These are phyloP conservation scores for Ophiostoma ips DNA, from an alignment of 2,329 filamentous ascomycete genomes.

Conservation along the genomic window DNA sequence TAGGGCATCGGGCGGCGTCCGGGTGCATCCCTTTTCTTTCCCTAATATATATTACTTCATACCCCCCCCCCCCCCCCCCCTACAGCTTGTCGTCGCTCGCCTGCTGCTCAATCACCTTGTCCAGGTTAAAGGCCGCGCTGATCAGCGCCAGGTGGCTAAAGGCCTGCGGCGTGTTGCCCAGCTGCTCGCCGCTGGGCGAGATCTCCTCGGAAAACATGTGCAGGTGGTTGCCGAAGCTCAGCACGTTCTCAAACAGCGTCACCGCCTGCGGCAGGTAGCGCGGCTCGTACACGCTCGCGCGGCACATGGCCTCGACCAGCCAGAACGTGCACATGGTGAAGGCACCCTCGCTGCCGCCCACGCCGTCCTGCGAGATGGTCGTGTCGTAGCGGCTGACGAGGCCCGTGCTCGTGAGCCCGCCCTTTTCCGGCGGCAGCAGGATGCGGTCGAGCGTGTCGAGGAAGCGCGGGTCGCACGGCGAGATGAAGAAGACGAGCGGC, in stretches of 20 bases:
- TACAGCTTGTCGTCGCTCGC: constrained; percentile 14
- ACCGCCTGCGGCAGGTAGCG: constrained; percentile 49
- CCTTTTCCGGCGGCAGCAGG: constrained; percentile 57
- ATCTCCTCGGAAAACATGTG: constrained; percentile 73
- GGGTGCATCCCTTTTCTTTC: neutral
- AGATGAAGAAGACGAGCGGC: constrained; percentile 66
- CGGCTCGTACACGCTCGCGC: constrained; percentile 50
- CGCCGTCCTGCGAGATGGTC: constrained; percentile 53
- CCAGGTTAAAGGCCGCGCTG: constrained; percentile 64
- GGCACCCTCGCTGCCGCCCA: constrained; percentile 60
- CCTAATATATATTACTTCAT: neutral
- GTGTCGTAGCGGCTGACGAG: constrained; percentile 66
- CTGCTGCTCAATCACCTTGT: constrained; percentile 31
- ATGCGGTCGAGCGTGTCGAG: constrained; percentile 58
- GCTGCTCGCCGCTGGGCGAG: constrained; percentile 57
- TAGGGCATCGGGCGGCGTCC: neutral
- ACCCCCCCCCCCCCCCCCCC: neutral
- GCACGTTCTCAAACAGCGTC: constrained; percentile 64
- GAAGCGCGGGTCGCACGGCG: constrained; percentile 65
- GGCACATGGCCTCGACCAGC: constrained; percentile 65
- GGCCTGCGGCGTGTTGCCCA: constrained; percentile 68
- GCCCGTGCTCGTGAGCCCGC: constrained; percentile 60
- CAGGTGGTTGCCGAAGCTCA: constrained; percentile 62
- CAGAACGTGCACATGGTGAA: constrained; percentile 77
- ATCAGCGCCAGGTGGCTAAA: constrained; percentile 66